phyloP scores from a whole-genome alignment of 257 asterid genomes.

The Solanum clarkiae region DNA sequence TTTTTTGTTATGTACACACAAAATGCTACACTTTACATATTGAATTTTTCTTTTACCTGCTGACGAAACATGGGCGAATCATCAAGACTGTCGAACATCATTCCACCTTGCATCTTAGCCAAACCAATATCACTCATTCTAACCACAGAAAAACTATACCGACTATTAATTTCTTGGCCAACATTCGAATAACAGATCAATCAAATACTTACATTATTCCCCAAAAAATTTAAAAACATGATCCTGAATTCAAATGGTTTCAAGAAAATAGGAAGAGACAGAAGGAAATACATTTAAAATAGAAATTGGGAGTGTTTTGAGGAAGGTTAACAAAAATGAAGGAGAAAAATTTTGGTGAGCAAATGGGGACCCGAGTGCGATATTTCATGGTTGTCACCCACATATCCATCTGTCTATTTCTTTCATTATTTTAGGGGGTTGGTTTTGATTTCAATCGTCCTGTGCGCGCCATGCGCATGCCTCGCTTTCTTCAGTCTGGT shows the following conservation, averaged over 20 bases:
- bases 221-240: not conserved
- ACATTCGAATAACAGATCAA: too few relatives aligned
- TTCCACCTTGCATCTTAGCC: conserved; percentile 41
- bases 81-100: conserved; percentile 63
- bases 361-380: not conserved
- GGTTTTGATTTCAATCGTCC: not conserved
- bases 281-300: not conserved
- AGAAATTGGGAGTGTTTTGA: not conserved
- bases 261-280: not conserved
- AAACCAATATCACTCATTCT: not conserved
- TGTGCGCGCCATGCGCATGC: not conserved
- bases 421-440: not conserved
- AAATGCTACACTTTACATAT: not conserved
- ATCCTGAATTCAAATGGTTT: not conserved
- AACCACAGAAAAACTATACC: not conserved
- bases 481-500: not conserved
- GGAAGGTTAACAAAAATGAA: not conserved
- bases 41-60: conserved; percentile 36
- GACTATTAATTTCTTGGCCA: not conserved
- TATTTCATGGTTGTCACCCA: not conserved
- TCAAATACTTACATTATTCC: too few relatives aligned
- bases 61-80: conserved; percentile 98
- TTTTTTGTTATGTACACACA: not conserved
- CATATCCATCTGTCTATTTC: not conserved
- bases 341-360: not conserved